Conservation (phyloP, 2,329 filamentous ascomycete genomes). For the Hyphodiscus sp. region DNA sequence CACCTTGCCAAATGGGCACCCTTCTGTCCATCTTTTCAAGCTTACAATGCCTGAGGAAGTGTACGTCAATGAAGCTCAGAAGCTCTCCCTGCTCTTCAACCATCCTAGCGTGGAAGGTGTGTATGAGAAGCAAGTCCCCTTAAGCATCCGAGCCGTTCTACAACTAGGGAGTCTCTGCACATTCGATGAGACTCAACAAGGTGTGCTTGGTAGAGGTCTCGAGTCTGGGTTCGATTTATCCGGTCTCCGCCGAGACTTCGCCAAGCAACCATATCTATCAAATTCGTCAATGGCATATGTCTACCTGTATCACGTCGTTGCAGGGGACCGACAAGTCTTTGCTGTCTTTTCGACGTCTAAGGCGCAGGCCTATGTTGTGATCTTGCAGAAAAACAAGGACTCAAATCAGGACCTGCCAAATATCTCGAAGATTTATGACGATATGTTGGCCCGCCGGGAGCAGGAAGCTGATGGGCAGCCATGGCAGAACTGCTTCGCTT, state of each 20-base stretch:
- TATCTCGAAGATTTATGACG: slow-evolving; percentile 78
- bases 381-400: slow-evolving; percentile 79
- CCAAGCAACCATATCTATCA: slow-evolving; percentile 69
- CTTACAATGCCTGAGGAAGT: slow-evolving; percentile 82
- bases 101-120: slow-evolving; percentile 95
- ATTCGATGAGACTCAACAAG: slow-evolving; percentile 84
- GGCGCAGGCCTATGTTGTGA: slow-evolving; percentile 75
- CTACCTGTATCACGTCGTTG: slow-evolving; percentile 86
- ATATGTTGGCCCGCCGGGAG: slow-evolving; percentile 60
- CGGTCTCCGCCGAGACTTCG: slow-evolving; percentile 60
- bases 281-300: slow-evolving; percentile 72
- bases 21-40: slow-evolving; percentile 90
- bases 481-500: slow-evolving; percentile 77
- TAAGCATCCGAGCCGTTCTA: slow-evolving; percentile 80
- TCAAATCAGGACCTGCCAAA: slow-evolving; percentile 79
- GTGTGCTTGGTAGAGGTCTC: slow-evolving; percentile 84
- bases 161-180: slow-evolving; percentile 87
- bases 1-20: slow-evolving; percentile 89
- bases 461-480: slow-evolving; percentile 61
- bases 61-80: slow-evolving; percentile 78
- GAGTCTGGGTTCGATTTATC: slow-evolving; percentile 89
- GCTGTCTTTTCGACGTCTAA: slow-evolving; percentile 82
- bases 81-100: slow-evolving; percentile 76
- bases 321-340: slow-evolving; percentile 88
- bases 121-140: slow-evolving; percentile 87